Evolutionary conservation across 2,329 filamentous ascomycete species (phyloP).

Genomic region (Simplicillium sp.): DNA sequence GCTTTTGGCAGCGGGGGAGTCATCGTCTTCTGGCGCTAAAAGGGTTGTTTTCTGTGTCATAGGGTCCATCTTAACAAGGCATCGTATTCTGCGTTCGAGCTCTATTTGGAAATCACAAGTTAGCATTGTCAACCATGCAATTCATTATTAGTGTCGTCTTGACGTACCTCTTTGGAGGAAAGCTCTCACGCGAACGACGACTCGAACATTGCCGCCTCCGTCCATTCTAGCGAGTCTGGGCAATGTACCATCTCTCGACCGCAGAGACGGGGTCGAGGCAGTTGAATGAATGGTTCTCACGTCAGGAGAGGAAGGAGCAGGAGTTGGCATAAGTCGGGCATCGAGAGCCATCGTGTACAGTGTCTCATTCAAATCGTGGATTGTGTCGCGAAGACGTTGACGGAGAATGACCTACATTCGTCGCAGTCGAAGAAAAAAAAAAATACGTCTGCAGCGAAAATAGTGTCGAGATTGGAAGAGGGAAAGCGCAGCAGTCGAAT

Average conservation of each 20-base stretch:
- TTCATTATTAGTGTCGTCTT: constrained; percentile 5
- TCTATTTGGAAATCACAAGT: constrained; percentile 44
- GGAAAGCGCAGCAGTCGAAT: too few relatives aligned
- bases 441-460: too few relatives aligned
- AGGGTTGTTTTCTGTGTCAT: constrained; percentile 77
- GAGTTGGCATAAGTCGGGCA: constrained; percentile 35
- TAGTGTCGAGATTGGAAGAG: too few relatives aligned
- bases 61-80: constrained; percentile 87
- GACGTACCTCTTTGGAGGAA: constrained; percentile 67
- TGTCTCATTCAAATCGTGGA: constrained; percentile 28
- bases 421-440: neutral
- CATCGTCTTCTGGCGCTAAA: constrained; percentile 54
- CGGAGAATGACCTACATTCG: constrained; percentile 29
- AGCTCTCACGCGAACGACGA: constrained; percentile 71
- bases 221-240: constrained; percentile 47
- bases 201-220: constrained; percentile 67
- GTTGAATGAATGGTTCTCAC: constrained; percentile 44
- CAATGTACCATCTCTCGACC: constrained; percentile 60
- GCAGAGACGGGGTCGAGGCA: constrained; percentile 70
- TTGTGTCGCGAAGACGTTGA: constrained; percentile 27
- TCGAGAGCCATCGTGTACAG: constrained; percentile 32
- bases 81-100: constrained; percentile 68
- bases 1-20: constrained; percentile 40
- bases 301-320: constrained; percentile 18
- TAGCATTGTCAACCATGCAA: constrained; percentile 5